Conservation (phyloP, 768 basidiomycete species). For the Lactarius akahatsu region DNA sequence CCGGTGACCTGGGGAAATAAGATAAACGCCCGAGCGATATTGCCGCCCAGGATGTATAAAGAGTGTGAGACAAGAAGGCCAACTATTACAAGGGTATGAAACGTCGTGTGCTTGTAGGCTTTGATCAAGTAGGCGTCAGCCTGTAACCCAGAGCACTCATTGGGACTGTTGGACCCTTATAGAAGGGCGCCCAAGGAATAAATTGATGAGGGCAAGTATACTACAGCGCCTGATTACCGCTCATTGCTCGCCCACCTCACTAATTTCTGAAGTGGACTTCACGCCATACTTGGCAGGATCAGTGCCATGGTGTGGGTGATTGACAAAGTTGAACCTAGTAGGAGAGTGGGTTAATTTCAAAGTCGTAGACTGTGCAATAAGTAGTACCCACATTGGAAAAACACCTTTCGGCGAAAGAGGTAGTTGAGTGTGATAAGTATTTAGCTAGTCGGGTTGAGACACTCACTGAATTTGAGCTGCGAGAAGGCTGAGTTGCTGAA, state of each 20-base stretch:
- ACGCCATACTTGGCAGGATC: slow-evolving; percentile 73
- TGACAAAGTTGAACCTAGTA: slow-evolving; percentile 89
- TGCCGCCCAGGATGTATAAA: slow-evolving; percentile 12
- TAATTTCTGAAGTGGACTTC: slow-evolving; percentile 31
- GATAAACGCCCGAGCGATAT: slow-evolving; percentile 2
- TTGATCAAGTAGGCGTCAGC: slow-evolving; percentile 4
- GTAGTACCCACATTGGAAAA: slow-evolving; percentile 67
- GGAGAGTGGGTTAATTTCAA: background rate
- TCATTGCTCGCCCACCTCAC: slow-evolving; percentile 29
- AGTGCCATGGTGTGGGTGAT: slow-evolving; percentile 84
- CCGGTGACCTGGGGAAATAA: slow-evolving; percentile 12
- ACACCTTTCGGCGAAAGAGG: slow-evolving; percentile 44
- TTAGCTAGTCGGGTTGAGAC: background rate
- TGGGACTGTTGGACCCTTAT: background rate
- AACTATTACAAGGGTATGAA: background rate
- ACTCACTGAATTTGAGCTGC: slow-evolving; percentile 88
- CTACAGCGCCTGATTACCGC: slow-evolving; percentile 13
- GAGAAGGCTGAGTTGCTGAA: slow-evolving; percentile 87
- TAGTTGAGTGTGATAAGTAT: slow-evolving; percentile 6
- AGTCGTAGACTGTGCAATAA: slow-evolving; percentile 8
- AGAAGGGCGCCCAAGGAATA: slow-evolving; percentile 3
- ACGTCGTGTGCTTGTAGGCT: background rate
- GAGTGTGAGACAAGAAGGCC: background rate
- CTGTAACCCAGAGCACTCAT: background rate
- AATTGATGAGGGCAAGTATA: slow-evolving; percentile 5